Conservation (phyloP, 305 asterid genomes). For the Fraxinus baroniana region DNA sequence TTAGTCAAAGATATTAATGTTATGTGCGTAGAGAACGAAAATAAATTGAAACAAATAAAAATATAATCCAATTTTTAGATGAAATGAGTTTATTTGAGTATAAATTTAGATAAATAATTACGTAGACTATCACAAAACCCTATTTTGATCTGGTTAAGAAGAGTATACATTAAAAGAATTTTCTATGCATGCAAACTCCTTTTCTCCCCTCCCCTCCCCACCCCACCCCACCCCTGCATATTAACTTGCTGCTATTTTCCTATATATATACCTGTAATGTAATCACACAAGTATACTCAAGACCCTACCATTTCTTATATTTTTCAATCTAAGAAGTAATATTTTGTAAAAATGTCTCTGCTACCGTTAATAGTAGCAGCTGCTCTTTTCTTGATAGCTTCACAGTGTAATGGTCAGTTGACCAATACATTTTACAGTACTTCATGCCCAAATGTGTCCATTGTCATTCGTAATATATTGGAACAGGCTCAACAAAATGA, state of each 20-base stretch:
- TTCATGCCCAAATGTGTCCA: constrained; percentile 27
- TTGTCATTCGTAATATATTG: constrained; percentile 23
- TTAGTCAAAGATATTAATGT: not conserved
- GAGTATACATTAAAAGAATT: not conserved
- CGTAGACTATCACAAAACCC: not conserved
- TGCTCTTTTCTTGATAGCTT: not conserved
- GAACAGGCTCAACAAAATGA: constrained; percentile 20
- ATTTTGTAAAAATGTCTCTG: constrained; percentile 16
- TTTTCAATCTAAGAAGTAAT: not conserved
- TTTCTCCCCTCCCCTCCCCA: not conserved
- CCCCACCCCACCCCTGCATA: not conserved
- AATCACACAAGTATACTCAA: not conserved
- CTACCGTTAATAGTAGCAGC: not conserved
- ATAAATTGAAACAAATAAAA: too few species aligned
- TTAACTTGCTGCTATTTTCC: not conserved
- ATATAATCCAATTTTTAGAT: too few species aligned
- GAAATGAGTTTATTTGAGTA: not conserved
- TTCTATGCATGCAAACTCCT: constrained; percentile 12
- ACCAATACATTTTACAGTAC: constrained; percentile 25
- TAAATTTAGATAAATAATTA: too few species aligned
- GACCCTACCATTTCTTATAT: not conserved
- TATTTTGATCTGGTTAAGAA: not conserved
- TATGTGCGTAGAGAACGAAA: not conserved
- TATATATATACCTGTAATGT: not conserved
- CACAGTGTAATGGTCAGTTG: constrained; percentile 25